phyloP scores from a whole-genome alignment of 1,284 basidiomycete genomes.

The Cryptococcus sp. region DNA sequence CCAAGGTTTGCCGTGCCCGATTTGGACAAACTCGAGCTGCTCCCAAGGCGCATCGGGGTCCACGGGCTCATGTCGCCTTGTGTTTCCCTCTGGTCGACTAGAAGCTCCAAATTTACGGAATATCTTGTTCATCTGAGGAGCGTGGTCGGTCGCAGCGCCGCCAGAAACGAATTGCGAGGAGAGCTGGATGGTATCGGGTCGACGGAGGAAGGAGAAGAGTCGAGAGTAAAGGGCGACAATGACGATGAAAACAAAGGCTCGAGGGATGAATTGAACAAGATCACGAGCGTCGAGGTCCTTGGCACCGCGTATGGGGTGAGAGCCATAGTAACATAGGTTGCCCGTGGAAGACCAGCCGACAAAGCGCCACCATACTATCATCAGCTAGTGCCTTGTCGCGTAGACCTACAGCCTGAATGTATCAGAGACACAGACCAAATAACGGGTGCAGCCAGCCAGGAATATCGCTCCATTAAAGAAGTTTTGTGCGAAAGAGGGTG shows the following conservation, averaged over 20 bases:
- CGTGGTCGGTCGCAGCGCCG: background rate
- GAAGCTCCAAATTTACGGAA: background rate
- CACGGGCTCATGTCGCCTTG: constrained; percentile 3
- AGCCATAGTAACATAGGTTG: constrained; percentile 38
- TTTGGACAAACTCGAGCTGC: constrained; percentile 29
- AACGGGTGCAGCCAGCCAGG: constrained; percentile 18
- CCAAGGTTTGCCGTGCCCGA: constrained; percentile 11
- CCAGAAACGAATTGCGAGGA: constrained; percentile 25
- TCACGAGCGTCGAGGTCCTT: constrained; percentile 25
- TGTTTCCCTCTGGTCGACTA: background rate
- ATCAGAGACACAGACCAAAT: constrained; percentile 30
- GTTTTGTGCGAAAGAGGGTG: constrained; percentile 36
- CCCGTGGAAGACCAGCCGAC: constrained; percentile 28
- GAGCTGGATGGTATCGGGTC: constrained; percentile 42
- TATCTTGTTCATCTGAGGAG: background rate
- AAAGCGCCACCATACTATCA: constrained; percentile 29
- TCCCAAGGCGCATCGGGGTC: constrained; percentile 34
- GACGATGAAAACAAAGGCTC: constrained; percentile 38
- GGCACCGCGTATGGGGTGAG: background rate
- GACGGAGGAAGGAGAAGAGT: constrained; percentile 37
- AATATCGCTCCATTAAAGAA: constrained; percentile 27
- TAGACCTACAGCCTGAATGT: constrained; percentile 31
- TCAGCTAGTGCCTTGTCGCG: background rate
- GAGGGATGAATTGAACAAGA: constrained; percentile 40
- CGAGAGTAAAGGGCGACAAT: constrained; percentile 33